A percentile compares a stretch with the other conserved stretches of the same genome.
Conservation (phyloP, 495 filamentous ascomycete genomes). For the Pseudoneurospora amorphoporcata region DNA sequence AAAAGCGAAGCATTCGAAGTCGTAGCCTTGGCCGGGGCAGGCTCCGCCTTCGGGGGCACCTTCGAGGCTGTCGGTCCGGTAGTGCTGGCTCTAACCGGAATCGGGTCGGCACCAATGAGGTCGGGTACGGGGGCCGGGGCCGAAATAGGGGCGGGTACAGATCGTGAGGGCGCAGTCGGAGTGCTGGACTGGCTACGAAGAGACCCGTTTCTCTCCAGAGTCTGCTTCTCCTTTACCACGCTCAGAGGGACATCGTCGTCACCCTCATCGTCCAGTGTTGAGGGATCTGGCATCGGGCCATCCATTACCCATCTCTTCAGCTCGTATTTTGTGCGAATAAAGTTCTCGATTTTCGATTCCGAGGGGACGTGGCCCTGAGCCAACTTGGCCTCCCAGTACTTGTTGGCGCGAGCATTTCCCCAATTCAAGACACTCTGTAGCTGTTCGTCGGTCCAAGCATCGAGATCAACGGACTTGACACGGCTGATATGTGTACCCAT, state of each 20-base stretch:
- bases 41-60: constrained; percentile 53
- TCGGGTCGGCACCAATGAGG: constrained; percentile 39
- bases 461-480: constrained; percentile 95
- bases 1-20: constrained; percentile 75
- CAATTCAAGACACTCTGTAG: constrained; percentile 81
- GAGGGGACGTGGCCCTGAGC: constrained; percentile 87
- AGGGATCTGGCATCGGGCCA: constrained; percentile 82
- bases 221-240: constrained; percentile 48
- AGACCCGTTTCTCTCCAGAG: constrained; percentile 37
- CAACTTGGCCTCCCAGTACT: constrained; percentile 97
- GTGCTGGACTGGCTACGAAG: constrained; percentile 32
- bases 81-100: constrained; percentile 43
- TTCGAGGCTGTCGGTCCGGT: constrained; percentile 56
- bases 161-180: constrained; percentile 20
- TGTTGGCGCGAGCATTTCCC: constrained; percentile 93
- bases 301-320: constrained; percentile 98
- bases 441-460: constrained; percentile 98
- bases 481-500: constrained; percentile 98
- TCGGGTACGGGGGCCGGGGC: constrained; percentile 27
- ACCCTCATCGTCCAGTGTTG: constrained; percentile 68
- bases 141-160: constrained; percentile 10
- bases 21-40: constrained; percentile 47
- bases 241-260: constrained; percentile 69
- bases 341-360: constrained; percentile 99
- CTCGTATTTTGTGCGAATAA: constrained; percentile 97